Base-by-base conservation (phyloP, 257 asterid species). In the Penstemon newberryi region DNA sequence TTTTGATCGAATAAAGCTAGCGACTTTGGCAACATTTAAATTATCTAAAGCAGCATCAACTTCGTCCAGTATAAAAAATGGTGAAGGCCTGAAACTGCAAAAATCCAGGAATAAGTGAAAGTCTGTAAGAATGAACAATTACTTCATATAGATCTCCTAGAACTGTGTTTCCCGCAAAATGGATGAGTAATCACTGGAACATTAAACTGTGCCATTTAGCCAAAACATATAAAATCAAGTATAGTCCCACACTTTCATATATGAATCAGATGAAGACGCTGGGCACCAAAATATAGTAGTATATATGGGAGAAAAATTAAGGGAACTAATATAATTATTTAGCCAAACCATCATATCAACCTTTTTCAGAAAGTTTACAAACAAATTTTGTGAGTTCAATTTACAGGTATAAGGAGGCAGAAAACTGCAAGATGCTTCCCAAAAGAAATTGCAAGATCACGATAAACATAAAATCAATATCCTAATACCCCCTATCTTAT, bases 41-140 rank as follows among this genome's bases (percentile, higher is more conserved):
- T 91, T 94, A 63, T 94, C 99, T 70, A 94, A 71, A 13, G 99
- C 99, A 66, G 99, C 99, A 77, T 94, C 99, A 76, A 94, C 99
- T 89, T 94, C 99, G 49, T 94, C 99, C 85, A 94, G 72, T 79
- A 94, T 94, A 66, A 89, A 91, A 81, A 94, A 94, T 9, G 99
- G 99, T 6, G 99, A 94, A 8, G 99, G 97, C 85, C 79, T 87
- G 79, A 87, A 94, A 80, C 99, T 94, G 97, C 67, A 80, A 73
- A 75, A 55, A 50, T 56, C 58, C 56, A 65, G 19, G 70, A 63
- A 54, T 56, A 54, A 40, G 19, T 10, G 45, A 62, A 49, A 63
- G 51, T 19, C 37, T 50, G 66, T 19, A 18, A 71, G 63, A 43
- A 25, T 56, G 52, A 33, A 41, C 55, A 69, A 37, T 19, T 39